Evolutionary conservation across 257 asterid species (phyloP), one percentile per base, ranked within the genome.

Genomic region (Solanum arcanum): DNA sequence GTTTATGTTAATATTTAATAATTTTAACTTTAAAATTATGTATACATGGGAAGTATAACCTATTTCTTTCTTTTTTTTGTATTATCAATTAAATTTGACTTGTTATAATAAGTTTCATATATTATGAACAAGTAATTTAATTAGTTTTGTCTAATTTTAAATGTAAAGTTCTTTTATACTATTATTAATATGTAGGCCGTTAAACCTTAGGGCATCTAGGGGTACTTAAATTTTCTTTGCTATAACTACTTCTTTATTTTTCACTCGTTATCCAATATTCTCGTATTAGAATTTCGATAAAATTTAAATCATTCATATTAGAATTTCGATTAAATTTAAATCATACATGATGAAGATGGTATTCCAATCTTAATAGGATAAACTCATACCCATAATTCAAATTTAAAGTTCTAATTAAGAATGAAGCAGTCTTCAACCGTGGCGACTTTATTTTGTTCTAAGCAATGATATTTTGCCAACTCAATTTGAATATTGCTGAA

Each of bases 281-380:
- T 18, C 0, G 4, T 0, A 52, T 52, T 2, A 8, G 1, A 52
- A 21, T 10, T 0, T 0, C 11, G 11, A 56, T 56, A 18, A 56
- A 56, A 56, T 56, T 56, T 18, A 23, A 0, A 56, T 18, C 0
- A 0, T 4, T n/a, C n/a, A n/a, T 0, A 52, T 52, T 2, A 8
- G 1, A 52, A 21, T 10, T 0, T 0, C 11, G 11, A 56, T 56
- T 56, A 56, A 56, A 56, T 56, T 56, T 18, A 23, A 0, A 56
- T 18, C 0, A 0, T 4, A 10, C 1, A 18, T 2, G 20, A 4
- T 0, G 4, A 7, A 10, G 0, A 23, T 56, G 64, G 0, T 18
- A 23, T 11, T 56, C n/a, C 60, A 8, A 49, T 49, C 60, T 23
- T 11, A 56, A 56, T 56, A 56, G 0, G 0, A 56, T 56, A 18